A percentile compares a stretch with the other conserved stretches of the same genome.
phyloP scores from a whole-genome alignment of 2,329 filamentous ascomycete species.

The Diplodia mutila region DNA sequence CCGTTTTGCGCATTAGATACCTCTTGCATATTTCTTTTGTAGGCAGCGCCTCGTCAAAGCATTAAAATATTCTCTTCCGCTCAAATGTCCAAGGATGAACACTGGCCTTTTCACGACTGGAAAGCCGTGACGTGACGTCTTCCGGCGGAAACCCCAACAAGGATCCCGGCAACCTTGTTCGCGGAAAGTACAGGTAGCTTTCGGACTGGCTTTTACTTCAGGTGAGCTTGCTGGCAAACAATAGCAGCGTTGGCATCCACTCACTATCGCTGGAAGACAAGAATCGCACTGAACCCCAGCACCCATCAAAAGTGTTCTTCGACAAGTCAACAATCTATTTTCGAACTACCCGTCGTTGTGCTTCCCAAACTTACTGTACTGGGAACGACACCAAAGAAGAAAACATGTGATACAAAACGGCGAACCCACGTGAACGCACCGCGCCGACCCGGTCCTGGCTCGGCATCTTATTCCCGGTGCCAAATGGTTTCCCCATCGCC shows the following conservation, averaged over 20 bases:
- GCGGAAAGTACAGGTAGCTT: too few relatives aligned
- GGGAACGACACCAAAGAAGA: not conserved
- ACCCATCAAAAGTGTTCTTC: too few relatives aligned
- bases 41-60: not conserved
- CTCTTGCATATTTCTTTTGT: not conserved
- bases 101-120: not conserved
- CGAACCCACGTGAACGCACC: too few relatives aligned
- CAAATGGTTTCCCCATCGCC: not conserved
- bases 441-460: not conserved
- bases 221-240: too few relatives aligned
- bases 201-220: too few relatives aligned
- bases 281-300: too few relatives aligned
- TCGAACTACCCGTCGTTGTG: not conserved
- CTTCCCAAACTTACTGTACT: not conserved
- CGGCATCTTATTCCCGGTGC: not conserved
- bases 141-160: too few relatives aligned
- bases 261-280: too few relatives aligned
- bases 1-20: slow-evolving; percentile 34
- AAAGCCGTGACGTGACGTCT: not conserved
- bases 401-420: not conserved
- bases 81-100: not conserved
- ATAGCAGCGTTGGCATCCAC: too few relatives aligned
- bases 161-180: too few relatives aligned
- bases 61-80: not conserved
- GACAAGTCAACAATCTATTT: too few relatives aligned